Evolutionary conservation across 331 rosid genomes (phyloP).

Genomic region (Quercus lobata): DNA sequence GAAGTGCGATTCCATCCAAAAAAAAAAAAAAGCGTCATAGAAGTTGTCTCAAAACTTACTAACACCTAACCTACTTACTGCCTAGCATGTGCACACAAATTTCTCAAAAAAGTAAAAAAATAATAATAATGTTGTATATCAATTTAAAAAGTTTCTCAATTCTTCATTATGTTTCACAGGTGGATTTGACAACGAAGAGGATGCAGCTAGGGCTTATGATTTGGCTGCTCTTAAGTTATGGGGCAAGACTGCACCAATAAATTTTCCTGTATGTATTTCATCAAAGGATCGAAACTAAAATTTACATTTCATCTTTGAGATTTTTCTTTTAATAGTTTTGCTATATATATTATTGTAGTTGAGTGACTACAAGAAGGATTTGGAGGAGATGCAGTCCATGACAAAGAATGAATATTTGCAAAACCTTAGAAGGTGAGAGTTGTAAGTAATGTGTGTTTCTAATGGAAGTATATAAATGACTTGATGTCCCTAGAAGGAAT

Average conservation of each 20-base stretch:
- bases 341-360: background rate
- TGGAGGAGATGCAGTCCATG: background rate
- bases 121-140: background rate
- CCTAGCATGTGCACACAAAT: too few relatives aligned
- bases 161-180: background rate
- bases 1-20: too few relatives aligned
- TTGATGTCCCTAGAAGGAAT: too few relatives aligned
- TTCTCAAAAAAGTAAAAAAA: too few relatives aligned
- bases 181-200: constrained; percentile 18
- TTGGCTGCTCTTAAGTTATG: constrained; percentile 30
- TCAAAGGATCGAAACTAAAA: background rate
- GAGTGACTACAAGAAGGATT: background rate
- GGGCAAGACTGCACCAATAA: constrained; percentile 19
- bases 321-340: background rate
- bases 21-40: too few relatives aligned
- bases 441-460: background rate
- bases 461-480: background rate
- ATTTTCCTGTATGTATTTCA: constrained; percentile 22
- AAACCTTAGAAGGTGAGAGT: background rate
- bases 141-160: background rate
- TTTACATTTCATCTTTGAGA: background rate
- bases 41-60: too few relatives aligned
- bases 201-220: constrained; percentile 28
- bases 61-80: too few relatives aligned
- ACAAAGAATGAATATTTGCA: background rate